Conservation (phyloP, 2,329 filamentous ascomycete species). For the Xylariaceae sp. region DNA sequence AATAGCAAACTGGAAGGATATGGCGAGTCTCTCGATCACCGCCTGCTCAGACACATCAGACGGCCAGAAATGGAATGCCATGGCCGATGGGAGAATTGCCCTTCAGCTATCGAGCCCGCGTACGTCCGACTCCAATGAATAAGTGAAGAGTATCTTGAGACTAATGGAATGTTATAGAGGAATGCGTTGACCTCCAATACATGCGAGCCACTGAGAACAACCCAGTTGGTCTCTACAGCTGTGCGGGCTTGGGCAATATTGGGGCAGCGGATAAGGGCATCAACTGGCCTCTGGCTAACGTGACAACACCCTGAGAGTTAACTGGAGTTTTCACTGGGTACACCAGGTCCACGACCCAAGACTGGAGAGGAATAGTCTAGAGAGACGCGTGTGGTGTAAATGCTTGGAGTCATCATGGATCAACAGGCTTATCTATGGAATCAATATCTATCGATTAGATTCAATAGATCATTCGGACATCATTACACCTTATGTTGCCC, state of each 20-base stretch:
- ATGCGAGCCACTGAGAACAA: slow-evolving; percentile 41
- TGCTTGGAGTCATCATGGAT: no score
- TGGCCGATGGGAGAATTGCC: slow-evolving; percentile 39
- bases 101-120: slow-evolving; percentile 35
- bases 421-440: no score
- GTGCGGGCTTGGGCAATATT: slow-evolving; percentile 37
- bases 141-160: not conserved
- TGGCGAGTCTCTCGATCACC: slow-evolving; percentile 36
- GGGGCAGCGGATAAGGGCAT: slow-evolving; percentile 41
- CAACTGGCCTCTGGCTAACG: slow-evolving; percentile 39
- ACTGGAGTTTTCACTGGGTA: no score
- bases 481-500: no score
- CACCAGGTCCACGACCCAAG: no score
- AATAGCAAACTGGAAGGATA: slow-evolving; percentile 40
- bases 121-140: slow-evolving; percentile 20
- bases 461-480: no score
- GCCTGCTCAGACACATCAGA: slow-evolving; percentile 34
- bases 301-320: not conserved
- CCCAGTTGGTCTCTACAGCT: slow-evolving; percentile 39
- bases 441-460: no score
- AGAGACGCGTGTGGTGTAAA: no score
- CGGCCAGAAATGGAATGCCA: slow-evolving; percentile 37
- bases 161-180: slow-evolving; percentile 27
- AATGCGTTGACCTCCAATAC: slow-evolving; percentile 42
- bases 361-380: no score